Base-by-base conservation (phyloP, 768 basidiomycete genomes). In the Strobilomyces echinocephalus region DNA sequence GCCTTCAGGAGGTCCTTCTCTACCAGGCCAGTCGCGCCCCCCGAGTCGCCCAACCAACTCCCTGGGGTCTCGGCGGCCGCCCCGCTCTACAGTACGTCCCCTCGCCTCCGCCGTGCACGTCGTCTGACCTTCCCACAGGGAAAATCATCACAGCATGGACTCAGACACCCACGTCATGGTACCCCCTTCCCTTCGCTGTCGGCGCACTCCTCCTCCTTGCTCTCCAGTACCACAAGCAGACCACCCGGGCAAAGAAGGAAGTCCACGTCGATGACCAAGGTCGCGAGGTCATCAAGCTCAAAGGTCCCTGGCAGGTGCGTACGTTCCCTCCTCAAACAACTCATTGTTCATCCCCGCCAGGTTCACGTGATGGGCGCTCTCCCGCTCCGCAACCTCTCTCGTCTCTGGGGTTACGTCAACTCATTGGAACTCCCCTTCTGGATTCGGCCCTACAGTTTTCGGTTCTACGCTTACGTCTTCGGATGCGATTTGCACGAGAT, bases 291-390 rank as follows among this genome's bases (percentile, higher is more conserved):
- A 82, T 93, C 58, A 80, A 77, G 55, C 79, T 94, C 10, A 88
- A 88, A 67, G 93, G 95, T 0, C 93, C 93, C 3, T 95, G 92
- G 92, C 91, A 94, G 76, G 92, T 91, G 60, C 62, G 84, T 21
- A 33, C 36, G 10, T 8, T 12, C 43, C 36, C 34, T 8, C 18
- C 50, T 16, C 11, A 34, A 20, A 1, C 30, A 39, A 4, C 21
- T 10, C 54, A 24, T 50, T 30, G 18, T 53, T 52, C 33, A 59
- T 49, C 5, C 33, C 9, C 34, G 30, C 8, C 56, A 91, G 93
- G 92, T 98, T n/a, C 90, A 95, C 72, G 94, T 98, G 44, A 77
- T 98, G 47, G 95, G 95, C 48, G 95, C 95, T 10, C 80, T 99
- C 1, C 97, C 97, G 0, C 80, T 98, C 7, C 84, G 95, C 39